Base-by-base conservation (phyloP, 2,329 filamentous ascomycete genomes). In the Aspergillus clavatus region DNA sequence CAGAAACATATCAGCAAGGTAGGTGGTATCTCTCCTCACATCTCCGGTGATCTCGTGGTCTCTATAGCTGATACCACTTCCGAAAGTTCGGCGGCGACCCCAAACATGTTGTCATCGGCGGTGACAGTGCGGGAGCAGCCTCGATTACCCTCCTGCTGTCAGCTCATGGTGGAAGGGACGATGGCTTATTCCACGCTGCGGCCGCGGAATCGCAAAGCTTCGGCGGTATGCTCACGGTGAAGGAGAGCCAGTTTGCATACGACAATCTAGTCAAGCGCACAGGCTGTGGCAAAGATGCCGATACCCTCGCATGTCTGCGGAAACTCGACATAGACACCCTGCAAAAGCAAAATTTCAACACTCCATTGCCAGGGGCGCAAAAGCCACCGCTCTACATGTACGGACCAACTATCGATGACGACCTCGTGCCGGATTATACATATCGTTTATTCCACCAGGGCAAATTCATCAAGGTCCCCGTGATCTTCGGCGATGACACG, bases 81-180 rank as follows among this genome's bases (percentile, higher is more conserved):
- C n/a, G n/a, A 7, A 18, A 79, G 61, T 89, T 90, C 53, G 86
- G 85, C 3, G 86, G 85, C 19, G 71, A 89, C 52, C 82, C 84
- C 1, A 58, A 72, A 0, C 83, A 86, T 52, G 82, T 89, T 7
- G 80, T 83, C 0, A 68, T 89, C 0, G 83, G 80, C 12, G 86
- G 86, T 7, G 80, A 76, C 50, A 85, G 81, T 42, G 84, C 85
- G 2, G 86, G 86, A 3, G 85, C 75, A 5, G 67, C 69, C 16
- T 82, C 81, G 3, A 74, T 88, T n/a, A 77, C 73, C 22, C 71
- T 86, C 27, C 81, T 87, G 19, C 72, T 88, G 33, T 79, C 73
- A 0, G 74, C 77, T 0, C 73, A 77, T 46, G 72, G 69, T 10
- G 75, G 75, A 3, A 64, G 66, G 35, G 60, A 76, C 45, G 69